Evolutionary conservation across 2,329 filamentous ascomycete genomes (phyloP), one percentile per base, ranked within the genome.

Genomic region (Nemania abortiva): DNA sequence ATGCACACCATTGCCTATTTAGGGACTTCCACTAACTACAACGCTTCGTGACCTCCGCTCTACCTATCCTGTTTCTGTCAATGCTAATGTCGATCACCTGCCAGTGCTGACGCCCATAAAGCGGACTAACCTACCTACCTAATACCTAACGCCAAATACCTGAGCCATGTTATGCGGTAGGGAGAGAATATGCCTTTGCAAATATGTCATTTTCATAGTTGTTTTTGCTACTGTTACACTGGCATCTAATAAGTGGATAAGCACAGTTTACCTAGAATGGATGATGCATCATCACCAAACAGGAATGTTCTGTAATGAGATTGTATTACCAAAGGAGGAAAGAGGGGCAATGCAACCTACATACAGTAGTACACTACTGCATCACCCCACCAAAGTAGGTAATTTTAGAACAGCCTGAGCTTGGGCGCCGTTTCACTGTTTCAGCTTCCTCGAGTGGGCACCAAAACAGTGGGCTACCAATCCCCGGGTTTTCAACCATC

Each of bases 381-480:
- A 39, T 52, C 29, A 45, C 56, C 61, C 66, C 62, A 61, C 62
- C 49, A 11, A 55, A 59, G 39, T 66, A 9, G 50, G 39, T 66
- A 69, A 63, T 55, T 69, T 65, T 66, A 66, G 63, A 66, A 69
- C 66, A 66, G 7, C 56, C 57, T 55, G 39, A 34, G 34, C 37
- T 39, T 39, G 27, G 47, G 54, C 54, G 39, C 22, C 39, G 61
- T 60, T 60, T 29, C 62, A 66, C 24, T 66, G 66, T 69, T 66
- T 69, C 63, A 69, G 66, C 45, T 57, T 65, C 29, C 29, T 13
- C 6, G 15, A 53, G 24, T 7, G 11, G 29, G 6, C 31, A 53
- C 27, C 59, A 63, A 55, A 49, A 13, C 11, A 18, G 53, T 27
- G 7, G 11, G 37, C 20, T 7, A 63, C 20, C 45, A 15, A n/a